phyloP scores from a whole-genome alignment of 2,329 filamentous ascomycete species.

The Simplicillium sp. region DNA sequence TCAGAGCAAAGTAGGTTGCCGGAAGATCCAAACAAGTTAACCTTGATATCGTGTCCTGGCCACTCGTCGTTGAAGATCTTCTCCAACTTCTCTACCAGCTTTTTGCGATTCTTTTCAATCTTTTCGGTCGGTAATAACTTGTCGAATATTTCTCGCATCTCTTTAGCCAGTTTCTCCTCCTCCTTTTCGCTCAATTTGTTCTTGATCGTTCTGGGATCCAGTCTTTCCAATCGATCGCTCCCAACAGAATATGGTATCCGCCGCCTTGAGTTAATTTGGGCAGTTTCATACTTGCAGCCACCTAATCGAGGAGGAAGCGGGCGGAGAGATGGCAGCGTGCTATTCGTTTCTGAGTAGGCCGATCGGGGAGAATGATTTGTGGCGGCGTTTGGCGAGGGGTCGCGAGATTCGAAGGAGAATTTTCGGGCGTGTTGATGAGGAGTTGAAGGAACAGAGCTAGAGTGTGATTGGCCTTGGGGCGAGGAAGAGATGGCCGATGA shows the following conservation, averaged over 20 bases:
- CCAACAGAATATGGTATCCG: conserved; percentile 89
- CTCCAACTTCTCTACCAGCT: conserved; percentile 80
- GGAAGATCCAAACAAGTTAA: conserved; percentile 95
- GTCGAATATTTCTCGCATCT: conserved; percentile 80
- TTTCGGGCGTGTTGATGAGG: conserved; percentile 82
- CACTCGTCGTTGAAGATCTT: conserved; percentile 82
- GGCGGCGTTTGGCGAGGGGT: conserved; percentile 69
- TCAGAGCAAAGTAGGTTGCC: conserved; percentile 91
- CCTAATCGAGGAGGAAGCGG: conserved; percentile 49
- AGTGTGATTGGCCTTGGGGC: conserved; percentile 40
- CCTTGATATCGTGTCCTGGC: conserved; percentile 82
- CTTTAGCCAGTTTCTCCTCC: conserved; percentile 64
- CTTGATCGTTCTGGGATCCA: conserved; percentile 64
- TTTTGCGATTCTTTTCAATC: conserved; percentile 65
- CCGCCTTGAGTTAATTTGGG: conserved; percentile 68
- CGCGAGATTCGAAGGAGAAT: conserved; percentile 67
- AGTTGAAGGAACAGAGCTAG: conserved; percentile 86
- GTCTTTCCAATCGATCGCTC: conserved; percentile 64
- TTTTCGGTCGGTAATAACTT: conserved; percentile 72
- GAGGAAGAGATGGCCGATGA: conserved; percentile 17
- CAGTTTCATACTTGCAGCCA: conserved; percentile 83
- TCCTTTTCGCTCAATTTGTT: conserved; percentile 61
- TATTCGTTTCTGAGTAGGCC: conserved; percentile 80
- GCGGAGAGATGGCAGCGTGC: conserved; percentile 58
- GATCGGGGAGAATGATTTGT: conserved; percentile 82